Base-by-base conservation (phyloP, 768 basidiomycete genomes). In the Naganishia vishniacii region DNA sequence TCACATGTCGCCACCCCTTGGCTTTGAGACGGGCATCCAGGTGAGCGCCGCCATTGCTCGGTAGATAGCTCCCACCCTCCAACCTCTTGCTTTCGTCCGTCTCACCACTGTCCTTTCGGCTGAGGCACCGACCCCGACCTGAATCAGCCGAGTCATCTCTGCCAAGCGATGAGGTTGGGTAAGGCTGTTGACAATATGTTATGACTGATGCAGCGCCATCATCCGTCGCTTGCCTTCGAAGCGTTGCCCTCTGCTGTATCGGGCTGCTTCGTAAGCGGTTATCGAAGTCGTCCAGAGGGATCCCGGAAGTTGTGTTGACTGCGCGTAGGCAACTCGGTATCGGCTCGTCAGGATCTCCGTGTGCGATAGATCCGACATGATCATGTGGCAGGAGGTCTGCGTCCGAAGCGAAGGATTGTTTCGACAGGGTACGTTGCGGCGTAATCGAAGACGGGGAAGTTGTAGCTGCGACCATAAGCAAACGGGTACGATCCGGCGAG, bases 361-460 rank as follows among this genome's bases (percentile, higher is more conserved):
- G 9, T 6, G 42, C 5, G 6, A 5, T 44, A 5, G 42, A 44
- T 8, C 42, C 6, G n/a, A 15, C 18, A 20, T 9, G 11, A 20
- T 20, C 11, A 44, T 44, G 9, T 5, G 7, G 5, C 5, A 56
- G 53, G 11, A 56, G 34, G 23, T 40, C 53, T 1, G 53, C 15
- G 15, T 37, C 53, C 37, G 53, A 56, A 8, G 37, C 53, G n/a
- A 56, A 56, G 23, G 53, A 56, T n/a, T 13, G 37, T n/a, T 40
- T 40, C 34, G 53, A 56, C 8, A 26, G 11, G 2, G 53, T 56
- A 26, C 20, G 34, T 6, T 23, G 53, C 16, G 32, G 15, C 7
- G 18, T 20, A 4, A n/a, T 11, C 2, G 13, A 13, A 25, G 37
- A 34, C 11, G 23, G 25, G 37, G 18, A 13, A 26, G 13, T 40